Base-by-base conservation (phyloP, 1,139 yeast genomes). In the Nakaseomyces kungkrabaensis region DNA sequence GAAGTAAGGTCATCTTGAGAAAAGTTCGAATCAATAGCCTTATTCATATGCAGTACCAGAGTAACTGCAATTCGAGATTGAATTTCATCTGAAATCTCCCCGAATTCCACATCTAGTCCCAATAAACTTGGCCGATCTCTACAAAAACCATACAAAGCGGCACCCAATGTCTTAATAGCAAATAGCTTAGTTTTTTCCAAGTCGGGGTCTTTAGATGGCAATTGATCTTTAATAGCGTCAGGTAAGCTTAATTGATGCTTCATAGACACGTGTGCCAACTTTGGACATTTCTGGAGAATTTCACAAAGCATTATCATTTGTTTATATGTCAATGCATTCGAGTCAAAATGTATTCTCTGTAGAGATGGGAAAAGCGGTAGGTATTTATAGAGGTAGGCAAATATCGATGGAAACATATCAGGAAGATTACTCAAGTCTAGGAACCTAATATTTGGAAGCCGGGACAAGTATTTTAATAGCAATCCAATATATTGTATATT, bases 41-140 rank as follows among this genome's bases (percentile, higher is more conserved):
- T 71, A 60, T 87, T 90, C 85, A 89, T 82, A 63, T 89, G 89
- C 60, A 85, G 77, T 83, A 89, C 82, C 60, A 90, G 73, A 61
- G 85, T 84, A 53, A 85, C 78, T 0, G 95, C 94, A 54, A 89
- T 79, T 63, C 90, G 77, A 41, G 89, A 85, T 31, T 85, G 78
- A 46, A 89, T 72, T 54, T 80, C 81, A 54, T 83, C 89, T 17
- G 86, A 78, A 51, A 87, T 75, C 52, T 75, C 67, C 48, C 78
- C 85, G 56, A 79, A 77, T 61, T 88, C 95, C 49, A 87, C 70
- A 58, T 87, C 95, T 48, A 90, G 69, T 1, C 84, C 80, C 56
- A 80, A 80, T 29, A 90, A 71, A 4, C 85, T 74, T 32, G 71
- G 71, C 0, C 94, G 82, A 36, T 75, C 69, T 60, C 82, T 82